Evolutionary conservation across 2,329 filamentous ascomycete species (phyloP), one percentile per base, ranked within the genome.

Genomic region (Ceratocystis colombiana): DNA sequence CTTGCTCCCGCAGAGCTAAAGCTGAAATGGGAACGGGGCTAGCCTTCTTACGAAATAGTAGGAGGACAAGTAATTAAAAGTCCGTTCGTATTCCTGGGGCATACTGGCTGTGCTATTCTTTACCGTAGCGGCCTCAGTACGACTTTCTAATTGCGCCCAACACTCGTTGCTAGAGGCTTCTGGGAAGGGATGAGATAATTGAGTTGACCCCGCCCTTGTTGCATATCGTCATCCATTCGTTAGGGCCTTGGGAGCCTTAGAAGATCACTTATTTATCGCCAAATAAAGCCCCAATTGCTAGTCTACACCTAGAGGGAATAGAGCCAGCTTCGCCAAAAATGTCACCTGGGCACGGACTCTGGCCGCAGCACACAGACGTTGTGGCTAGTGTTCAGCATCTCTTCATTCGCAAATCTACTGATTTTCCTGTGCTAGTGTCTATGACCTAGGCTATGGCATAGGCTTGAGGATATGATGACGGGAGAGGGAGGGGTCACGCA

Each of bases 11-110:
- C 22, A 28, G 25, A 15, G 20, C 48, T 41, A 15, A 41, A 53
- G 48, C 48, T 53, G 48, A 28, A 53, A 53, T 28, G 48, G 48
- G 48, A 28, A 53, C 22, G 48, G 20, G 22, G 48, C 48, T 53
- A 25, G 20, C 20, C n/a, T 10, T 50, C 48, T 53, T 48, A 17
- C 20, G 37, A 41, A 41, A 5, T 12, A 5, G 37, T 41, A 10
- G 25, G 10, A 53, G 22, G 25, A 12, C 28, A 28, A 15, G 4
- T 2, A 28, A 53, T 15, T 5, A 17, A 33, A 37, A 59, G 33
- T 8, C 17, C n/a, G 15, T 8, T 59, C 6, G 10, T 59, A 37
- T 28, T 25, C 22, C 22, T 25, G 22, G 22, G 22, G 22, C 22
- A 25, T 25, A 25, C 22, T 15, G 28, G 8, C 53, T 22, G 53